Base-by-base conservation (phyloP, 768 basidiomycete species). In the Tricholoma hemisulphureum region DNA sequence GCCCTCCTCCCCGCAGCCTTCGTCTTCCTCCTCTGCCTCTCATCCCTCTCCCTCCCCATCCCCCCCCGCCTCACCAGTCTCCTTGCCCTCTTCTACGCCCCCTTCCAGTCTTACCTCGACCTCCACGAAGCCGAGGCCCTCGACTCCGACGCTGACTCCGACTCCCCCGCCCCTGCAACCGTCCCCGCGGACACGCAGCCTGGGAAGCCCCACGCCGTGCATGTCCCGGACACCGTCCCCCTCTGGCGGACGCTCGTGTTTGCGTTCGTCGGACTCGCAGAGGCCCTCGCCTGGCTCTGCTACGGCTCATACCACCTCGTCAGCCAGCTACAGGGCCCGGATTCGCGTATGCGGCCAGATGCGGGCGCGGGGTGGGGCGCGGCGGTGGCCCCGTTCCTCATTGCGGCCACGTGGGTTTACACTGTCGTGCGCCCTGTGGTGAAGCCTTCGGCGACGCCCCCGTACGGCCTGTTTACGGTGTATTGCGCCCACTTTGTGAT, bases 331-430 rank as follows among this genome's bases (percentile, higher is more conserved):
- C 16, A 28, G 1, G 21, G 29, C 6, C 18, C 14, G 13, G 24
- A 28, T 6, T 48, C 41, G 23, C 43, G 5, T n/a, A n/a, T n/a
- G n/a, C n/a, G n/a, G n/a, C n/a, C n/a, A n/a, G n/a, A n/a, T n/a
- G n/a, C n/a, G n/a, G n/a, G n/a, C n/a, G n/a, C n/a, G n/a, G n/a
- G n/a, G n/a, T 79, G 78, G 74, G 61, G 55, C 13, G 76, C 71
- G 16, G 18, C 4, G 3, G 57, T 78, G 2, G 73, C 73, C 6
- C 72, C 78, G 0, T 71, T 87, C 49, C 65, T 87, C 28, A 63
- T 82, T 23, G 82, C 84, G 0, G 59, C 72, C 0, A 73, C 83
- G 3, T 93, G 91, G 91, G 67, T 88, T 35, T 91, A 89, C 62
- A 83, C 86, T 1, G 71, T 83, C 18, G 62, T 81, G 26, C 83